phyloP scores from a whole-genome alignment of 441 rosid genomes.

The Populus hybrid region DNA sequence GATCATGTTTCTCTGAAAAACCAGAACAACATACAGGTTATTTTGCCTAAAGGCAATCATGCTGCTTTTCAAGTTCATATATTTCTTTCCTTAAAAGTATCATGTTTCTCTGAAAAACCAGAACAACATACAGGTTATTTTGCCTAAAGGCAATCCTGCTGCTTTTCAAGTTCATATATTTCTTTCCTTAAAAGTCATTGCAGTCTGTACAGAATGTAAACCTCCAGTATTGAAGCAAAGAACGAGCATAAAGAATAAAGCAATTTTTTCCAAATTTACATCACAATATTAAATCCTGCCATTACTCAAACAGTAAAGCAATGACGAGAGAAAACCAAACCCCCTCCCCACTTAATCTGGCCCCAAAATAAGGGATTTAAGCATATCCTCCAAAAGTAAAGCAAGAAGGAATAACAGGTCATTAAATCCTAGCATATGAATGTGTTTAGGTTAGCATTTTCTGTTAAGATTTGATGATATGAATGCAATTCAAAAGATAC shows the following conservation, averaged over 20 bases:
- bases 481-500: no score
- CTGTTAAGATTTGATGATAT: no score
- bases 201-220: neutral
- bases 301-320: neutral
- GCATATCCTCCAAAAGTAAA: neutral
- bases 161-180: no score
- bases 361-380: slow-evolving; percentile 20
- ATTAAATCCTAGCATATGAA: slow-evolving; percentile 28
- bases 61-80: no score
- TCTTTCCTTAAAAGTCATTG: neutral
- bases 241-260: neutral
- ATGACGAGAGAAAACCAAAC: neutral
- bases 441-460: no score
- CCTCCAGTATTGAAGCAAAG: neutral
- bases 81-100: no score
- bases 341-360: neutral
- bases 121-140: neutral
- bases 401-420: slow-evolving; percentile 35
- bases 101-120: neutral
- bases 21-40: neutral
- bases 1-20: neutral
- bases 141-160: neutral
- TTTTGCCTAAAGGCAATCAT: neutral
- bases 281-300: neutral
- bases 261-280: neutral